Evolutionary conservation across 2,329 filamentous ascomycete species (phyloP), one percentile per base, ranked within the genome.

Genomic region (Rugonectria rugulosa): DNA sequence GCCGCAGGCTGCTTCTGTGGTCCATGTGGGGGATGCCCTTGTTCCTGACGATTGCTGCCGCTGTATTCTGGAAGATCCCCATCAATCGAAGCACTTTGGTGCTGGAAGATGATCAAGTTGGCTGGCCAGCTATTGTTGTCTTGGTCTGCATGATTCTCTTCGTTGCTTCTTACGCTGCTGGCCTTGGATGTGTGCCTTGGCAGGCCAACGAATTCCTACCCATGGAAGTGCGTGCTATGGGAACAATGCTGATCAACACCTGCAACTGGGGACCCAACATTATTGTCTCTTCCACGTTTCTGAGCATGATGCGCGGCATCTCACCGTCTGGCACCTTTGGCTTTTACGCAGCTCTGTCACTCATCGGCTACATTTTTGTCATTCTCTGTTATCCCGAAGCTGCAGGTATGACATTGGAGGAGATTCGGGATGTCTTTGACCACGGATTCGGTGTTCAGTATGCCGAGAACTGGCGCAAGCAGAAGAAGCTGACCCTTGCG

Each of bases 341-440:
- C 0, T 62, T 62, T 36, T 62, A 62, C 17, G 57, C 59, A 3
- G 59, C 43, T 10, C 29, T 62, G 6, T 62, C 41, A 4, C 32
- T 57, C 1, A 3, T 62, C 1, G 59, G 59, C 6, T 55, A 49
- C n/a, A 31, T 62, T 10, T 62, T 81, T 51, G 72, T 81, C 15
- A 71, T 74, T 26, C 75, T 80, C 67, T 80, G 70, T 60, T 82
- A 80, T 57, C 79, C 79, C 1, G 78, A 82, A 59, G 78, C 79
- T 6, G 78, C 79, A 41, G 80, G 80, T 7, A 77, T 83, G 75
- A 76, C 79, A 9, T 66, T 83, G 2, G 81, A 83, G 62, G 78
- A 79, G 19, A 75, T 82, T 19, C 69, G 77, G 17, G 75, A 77
- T 37, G 74, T 81, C 17, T 82, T 82, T 59, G 67, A 73, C 34